phyloP scores from a whole-genome alignment of 306 rosid species.

The Cyamopsis tetragonoloba region DNA sequence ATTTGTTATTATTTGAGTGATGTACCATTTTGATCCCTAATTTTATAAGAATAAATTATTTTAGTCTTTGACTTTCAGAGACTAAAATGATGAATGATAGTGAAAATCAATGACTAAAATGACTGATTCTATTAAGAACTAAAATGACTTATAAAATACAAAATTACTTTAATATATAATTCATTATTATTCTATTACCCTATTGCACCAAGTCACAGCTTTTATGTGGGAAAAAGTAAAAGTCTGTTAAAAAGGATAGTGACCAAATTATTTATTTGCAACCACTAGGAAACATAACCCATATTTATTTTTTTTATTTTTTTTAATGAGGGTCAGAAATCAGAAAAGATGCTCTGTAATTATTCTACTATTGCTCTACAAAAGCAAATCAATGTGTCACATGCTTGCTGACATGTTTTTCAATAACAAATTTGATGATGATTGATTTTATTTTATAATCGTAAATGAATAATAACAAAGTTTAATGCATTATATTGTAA shows the following conservation, averaged over 20 bases:
- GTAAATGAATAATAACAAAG: not conserved
- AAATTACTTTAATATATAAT: no score
- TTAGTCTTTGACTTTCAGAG: no score
- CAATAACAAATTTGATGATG: not conserved
- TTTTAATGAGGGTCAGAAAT: no score
- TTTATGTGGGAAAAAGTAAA: conserved; percentile 2
- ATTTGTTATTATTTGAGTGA: no score
- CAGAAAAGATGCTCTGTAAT: not conserved
- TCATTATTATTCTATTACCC: not conserved
- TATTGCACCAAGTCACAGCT: not conserved
- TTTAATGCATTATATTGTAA: not conserved
- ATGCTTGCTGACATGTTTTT: conserved; percentile 12
- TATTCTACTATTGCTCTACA: not conserved
- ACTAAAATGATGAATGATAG: no score
- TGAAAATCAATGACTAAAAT: no score
- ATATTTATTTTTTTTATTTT: not conserved
- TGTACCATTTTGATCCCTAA: no score
- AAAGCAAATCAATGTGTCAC: not conserved
- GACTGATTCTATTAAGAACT: no score
- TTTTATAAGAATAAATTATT: no score
- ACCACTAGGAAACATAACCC: not conserved
- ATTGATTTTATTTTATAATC: no score
- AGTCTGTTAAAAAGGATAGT: not conserved
- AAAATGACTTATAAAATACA: no score
- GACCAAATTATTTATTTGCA: not conserved